Evolutionary conservation across 352 stramenopile species (phyloP).

Genomic region (Globisporangium paroecandrum): DNA sequence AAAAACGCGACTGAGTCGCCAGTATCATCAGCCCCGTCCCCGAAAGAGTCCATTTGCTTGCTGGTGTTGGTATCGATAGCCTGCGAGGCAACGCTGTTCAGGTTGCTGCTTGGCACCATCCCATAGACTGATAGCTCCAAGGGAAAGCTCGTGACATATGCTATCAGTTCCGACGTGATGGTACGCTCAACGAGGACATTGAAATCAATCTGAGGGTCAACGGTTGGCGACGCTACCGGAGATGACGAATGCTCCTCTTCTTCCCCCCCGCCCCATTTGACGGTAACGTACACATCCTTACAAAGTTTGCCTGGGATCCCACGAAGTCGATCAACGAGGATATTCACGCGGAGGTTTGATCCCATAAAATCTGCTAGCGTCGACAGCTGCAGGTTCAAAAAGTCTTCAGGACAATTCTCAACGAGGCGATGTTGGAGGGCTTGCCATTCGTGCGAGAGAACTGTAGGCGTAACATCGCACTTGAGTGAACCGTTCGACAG

Average conservation of each 20-base stretch:
- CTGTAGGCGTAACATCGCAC: slow-evolving; percentile 56
- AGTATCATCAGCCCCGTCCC: slow-evolving; percentile 22
- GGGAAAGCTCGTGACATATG: slow-evolving; percentile 38
- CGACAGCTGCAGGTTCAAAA: slow-evolving; percentile 32
- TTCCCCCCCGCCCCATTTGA: slow-evolving; percentile 37
- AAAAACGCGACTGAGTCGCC: slow-evolving; percentile 47
- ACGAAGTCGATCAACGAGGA: slow-evolving; percentile 46
- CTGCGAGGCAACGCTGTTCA: slow-evolving; percentile 66
- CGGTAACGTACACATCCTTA: slow-evolving; percentile 58
- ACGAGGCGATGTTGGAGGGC: slow-evolving; percentile 56
- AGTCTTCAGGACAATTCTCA: slow-evolving; percentile 49
- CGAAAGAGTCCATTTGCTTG: slow-evolving; percentile 14
- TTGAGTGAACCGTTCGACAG: slow-evolving; percentile 36
- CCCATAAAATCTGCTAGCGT: slow-evolving; percentile 44
- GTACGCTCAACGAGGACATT: slow-evolving; percentile 44
- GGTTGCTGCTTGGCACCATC: slow-evolving; percentile 72
- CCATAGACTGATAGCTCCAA: slow-evolving; percentile 60
- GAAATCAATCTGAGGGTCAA: slow-evolving; percentile 65
- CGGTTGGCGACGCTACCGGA: slow-evolving; percentile 37
- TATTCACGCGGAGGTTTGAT: slow-evolving; percentile 51
- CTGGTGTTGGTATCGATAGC: slow-evolving; percentile 29
- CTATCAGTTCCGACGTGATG: slow-evolving; percentile 51
- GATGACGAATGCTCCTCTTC: slow-evolving; percentile 43
- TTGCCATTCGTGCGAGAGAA: slow-evolving; percentile 79
- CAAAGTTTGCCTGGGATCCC: slow-evolving; percentile 73